Base-by-base conservation (phyloP, 2,329 filamentous ascomycete genomes). In the Xylariaceae sp. region DNA sequence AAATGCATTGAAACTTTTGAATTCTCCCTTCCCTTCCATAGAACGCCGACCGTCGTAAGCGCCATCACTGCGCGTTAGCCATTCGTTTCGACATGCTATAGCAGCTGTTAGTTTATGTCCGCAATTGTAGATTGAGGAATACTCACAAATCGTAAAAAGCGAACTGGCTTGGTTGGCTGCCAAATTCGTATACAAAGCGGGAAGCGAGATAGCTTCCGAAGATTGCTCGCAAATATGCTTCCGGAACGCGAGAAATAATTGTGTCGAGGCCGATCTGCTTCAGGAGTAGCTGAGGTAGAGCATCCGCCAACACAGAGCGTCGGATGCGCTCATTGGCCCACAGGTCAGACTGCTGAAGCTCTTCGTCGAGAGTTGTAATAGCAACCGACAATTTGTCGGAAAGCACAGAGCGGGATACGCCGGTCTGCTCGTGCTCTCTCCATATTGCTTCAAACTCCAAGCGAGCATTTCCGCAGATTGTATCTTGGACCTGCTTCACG, bases 391-490 rank as follows among this genome's bases (percentile, higher is more conserved):
- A 82, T 60, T 86, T 89, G 69, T 99, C 94, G 42, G 90, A 95
- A 48, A 99, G 78, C n/a, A 91, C 82, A 54, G 90, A 95, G 54
- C 91, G 83, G 18, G 89, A 74, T 47, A 85, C 76, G 45, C 89
- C 88, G 1, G 89, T 96, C 66, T 85, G 72, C 71, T 94, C 84
- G 66, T 95, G 83, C 71, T 99, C 94, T 58, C 89, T 84, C 94
- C 94, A 99, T 73, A 99, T 95, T 39, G 94, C 94, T 73, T 99
- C 94, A 60, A 99, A 99, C 71, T 99, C 94, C 33, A 99, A 83
- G 14, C 83, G 77, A 2, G 94, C 94, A 60, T 99, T 99, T 61
- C 90, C 84, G 70, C 89, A 83, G 68, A 99, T 97, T 65, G 86
- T 90, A 56, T 82, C 80, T 72, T 99, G 94, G 2, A 99, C 94